These are phyloP conservation scores for Clonostachys sp. DNA, from an alignment of 2,329 filamentous ascomycete genomes.

Conservation along the genomic window DNA sequence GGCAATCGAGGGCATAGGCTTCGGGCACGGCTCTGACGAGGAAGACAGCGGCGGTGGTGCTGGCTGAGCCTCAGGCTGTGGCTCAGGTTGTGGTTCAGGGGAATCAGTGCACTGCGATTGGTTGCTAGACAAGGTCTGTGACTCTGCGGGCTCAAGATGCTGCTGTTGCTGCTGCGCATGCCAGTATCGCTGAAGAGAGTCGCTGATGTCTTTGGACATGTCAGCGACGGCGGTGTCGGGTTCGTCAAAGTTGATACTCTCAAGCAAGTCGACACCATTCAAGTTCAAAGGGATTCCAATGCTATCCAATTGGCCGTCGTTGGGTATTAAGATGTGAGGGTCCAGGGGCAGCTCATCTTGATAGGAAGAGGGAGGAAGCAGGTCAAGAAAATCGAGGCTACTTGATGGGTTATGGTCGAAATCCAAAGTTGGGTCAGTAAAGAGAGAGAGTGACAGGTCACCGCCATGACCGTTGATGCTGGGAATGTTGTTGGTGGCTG, in stretches of 20 bases:
- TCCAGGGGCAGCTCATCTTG: conserved; percentile 4
- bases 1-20: conserved; percentile 16
- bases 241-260: conserved; percentile 21
- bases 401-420: conserved; percentile 20
- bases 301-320: conserved; percentile 3
- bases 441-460: too few relatives aligned
- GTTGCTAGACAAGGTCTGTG: conserved; percentile 10
- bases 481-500: background rate
- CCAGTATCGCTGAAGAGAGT: conserved; percentile 12
- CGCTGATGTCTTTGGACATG: conserved; percentile 19
- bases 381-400: conserved; percentile 28
- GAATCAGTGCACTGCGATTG: conserved; percentile 11
- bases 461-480: background rate
- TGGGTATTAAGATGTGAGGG: conserved; percentile 8
- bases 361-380: conserved; percentile 20
- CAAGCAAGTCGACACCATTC: conserved; percentile 18
- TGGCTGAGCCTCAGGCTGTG: background rate
- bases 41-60: background rate
- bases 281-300: conserved; percentile 8
- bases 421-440: conserved; percentile 5
- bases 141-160: conserved; percentile 8
- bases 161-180: background rate
- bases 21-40: conserved; percentile 5
- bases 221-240: conserved; percentile 13
- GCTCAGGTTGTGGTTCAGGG: conserved; percentile 4